Evolutionary conservation across 306 rosid genomes (phyloP).

Genomic region (Geum urbanum): DNA sequence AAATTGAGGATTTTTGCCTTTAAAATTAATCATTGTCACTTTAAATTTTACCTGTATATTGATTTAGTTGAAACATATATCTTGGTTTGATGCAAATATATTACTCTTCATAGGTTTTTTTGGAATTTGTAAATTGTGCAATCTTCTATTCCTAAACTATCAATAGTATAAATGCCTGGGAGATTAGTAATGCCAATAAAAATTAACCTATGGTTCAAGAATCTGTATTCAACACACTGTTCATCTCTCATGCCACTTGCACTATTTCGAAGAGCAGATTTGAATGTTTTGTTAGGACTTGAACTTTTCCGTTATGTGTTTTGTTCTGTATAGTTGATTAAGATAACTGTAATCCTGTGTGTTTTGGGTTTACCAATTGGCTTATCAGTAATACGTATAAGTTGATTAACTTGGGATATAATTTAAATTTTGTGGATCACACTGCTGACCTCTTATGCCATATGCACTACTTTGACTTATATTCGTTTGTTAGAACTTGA

Average conservation of each 20-base stretch:
- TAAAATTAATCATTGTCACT: not conserved
- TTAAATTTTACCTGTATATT: not conserved
- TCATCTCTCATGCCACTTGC: not conserved
- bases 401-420: not conserved
- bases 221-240: not conserved
- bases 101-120: not conserved
- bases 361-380: not conserved
- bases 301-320: not conserved
- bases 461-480: too few species aligned
- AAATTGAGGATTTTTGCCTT: too few species aligned
- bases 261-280: not conserved
- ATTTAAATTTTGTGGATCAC: slow-evolving; percentile 3
- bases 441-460: too few species aligned
- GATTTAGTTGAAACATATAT: slow-evolving; percentile 2
- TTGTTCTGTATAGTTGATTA: not conserved
- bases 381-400: not conserved
- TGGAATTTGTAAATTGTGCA: not conserved
- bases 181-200: not conserved
- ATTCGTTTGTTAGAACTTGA: too few species aligned
- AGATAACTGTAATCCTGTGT: not conserved
- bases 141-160: not conserved
- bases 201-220: not conserved
- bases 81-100: not conserved
- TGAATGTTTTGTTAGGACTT: too few species aligned
- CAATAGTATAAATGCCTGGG: not conserved